phyloP scores from a whole-genome alignment of 495 filamentous ascomycete genomes.

The Aspergillus bertholletiae region DNA sequence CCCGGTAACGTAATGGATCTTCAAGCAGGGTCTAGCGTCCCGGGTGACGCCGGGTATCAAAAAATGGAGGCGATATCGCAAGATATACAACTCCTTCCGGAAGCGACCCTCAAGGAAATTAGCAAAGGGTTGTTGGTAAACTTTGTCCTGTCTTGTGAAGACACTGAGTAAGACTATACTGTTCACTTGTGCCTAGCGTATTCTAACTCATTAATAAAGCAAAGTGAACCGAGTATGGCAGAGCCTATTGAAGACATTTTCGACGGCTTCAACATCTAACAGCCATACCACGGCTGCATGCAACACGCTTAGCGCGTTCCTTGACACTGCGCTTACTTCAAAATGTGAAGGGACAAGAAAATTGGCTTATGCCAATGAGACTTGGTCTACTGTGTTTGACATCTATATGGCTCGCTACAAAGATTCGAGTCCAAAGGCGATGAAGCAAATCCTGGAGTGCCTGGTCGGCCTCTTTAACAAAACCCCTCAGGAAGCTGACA shows the following conservation, averaged over 20 bases:
- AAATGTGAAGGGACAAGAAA: conserved; percentile 25
- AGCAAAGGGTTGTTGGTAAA: conserved; percentile 38
- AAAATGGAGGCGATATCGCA: conserved; percentile 37
- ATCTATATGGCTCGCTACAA: conserved; percentile 74
- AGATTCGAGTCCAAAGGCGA: conserved; percentile 66
- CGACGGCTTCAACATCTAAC: conserved; percentile 33
- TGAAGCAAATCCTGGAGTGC: conserved; percentile 67
- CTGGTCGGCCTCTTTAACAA: conserved; percentile 49
- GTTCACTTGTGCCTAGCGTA: conserved; percentile 1
- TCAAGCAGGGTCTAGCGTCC: conserved; percentile 15
- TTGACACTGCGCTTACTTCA: conserved; percentile 42
- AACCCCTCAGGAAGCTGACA: conserved; percentile 37
- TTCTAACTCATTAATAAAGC: conserved; percentile 25
- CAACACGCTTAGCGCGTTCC: conserved; percentile 44
- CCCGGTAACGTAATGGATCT: conserved; percentile 21
- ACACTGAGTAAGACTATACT: conserved; percentile 30
- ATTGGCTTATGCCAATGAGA: conserved; percentile 44
- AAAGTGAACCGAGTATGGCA: conserved; percentile 37
- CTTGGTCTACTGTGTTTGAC: conserved; percentile 59
- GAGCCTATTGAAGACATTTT: conserved; percentile 35
- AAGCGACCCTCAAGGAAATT: conserved; percentile 34
- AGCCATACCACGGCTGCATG: conserved; percentile 40
- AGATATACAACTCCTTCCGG: conserved; percentile 36
- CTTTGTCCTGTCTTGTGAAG: conserved; percentile 31
- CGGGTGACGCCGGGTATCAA: conserved; percentile 4